Percentiles rank a stretch among this genome's conserved stretches.
Conservation (phyloP, 352 stramenopile genomes). For the Globisporangium parvum region DNA sequence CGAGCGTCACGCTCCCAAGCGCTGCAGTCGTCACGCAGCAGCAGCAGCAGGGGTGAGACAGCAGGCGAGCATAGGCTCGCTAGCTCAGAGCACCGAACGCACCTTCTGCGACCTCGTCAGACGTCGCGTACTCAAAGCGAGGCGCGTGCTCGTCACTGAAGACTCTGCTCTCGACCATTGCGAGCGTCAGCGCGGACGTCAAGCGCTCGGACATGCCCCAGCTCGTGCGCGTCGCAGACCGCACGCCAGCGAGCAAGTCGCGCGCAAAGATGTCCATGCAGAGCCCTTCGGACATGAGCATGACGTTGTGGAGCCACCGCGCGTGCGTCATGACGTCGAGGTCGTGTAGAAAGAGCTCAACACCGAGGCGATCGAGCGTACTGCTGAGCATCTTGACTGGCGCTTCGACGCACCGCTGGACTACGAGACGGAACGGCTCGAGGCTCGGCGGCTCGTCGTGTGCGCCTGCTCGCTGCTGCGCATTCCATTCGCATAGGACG, state of each 20-base stretch:
- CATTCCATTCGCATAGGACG: neutral
- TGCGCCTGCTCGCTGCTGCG: neutral
- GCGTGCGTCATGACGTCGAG: slow-evolving; percentile 44
- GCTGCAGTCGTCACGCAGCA: slow-evolving; percentile 13
- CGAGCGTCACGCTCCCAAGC: slow-evolving; percentile 29
- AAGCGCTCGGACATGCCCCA: slow-evolving; percentile 41
- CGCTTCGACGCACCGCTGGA: slow-evolving; percentile 29
- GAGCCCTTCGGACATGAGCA: slow-evolving; percentile 69
- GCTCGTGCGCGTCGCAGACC: slow-evolving; percentile 34
- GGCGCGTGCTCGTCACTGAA: slow-evolving; percentile 15
- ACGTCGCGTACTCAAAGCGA: slow-evolving; percentile 44
- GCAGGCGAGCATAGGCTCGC: too few relatives aligned
- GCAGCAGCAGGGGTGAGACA: neutral
- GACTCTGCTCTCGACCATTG: slow-evolving; percentile 50
- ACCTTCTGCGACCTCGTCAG: slow-evolving; percentile 35
- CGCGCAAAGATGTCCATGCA: slow-evolving; percentile 69
- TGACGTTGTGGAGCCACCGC: slow-evolving; percentile 50
- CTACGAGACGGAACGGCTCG: slow-evolving; percentile 35
- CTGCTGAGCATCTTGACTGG: slow-evolving; percentile 32
- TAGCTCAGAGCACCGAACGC: neutral
- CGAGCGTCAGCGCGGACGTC: slow-evolving; percentile 41
- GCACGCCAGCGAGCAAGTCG: slow-evolving; percentile 41
- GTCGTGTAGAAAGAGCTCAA: slow-evolving; percentile 35
- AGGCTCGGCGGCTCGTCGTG: neutral
- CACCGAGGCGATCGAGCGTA: slow-evolving; percentile 38